Evolutionary conservation across 164 flowering plant species (phyloP).

Genomic region (Vitis rotundifolia): DNA sequence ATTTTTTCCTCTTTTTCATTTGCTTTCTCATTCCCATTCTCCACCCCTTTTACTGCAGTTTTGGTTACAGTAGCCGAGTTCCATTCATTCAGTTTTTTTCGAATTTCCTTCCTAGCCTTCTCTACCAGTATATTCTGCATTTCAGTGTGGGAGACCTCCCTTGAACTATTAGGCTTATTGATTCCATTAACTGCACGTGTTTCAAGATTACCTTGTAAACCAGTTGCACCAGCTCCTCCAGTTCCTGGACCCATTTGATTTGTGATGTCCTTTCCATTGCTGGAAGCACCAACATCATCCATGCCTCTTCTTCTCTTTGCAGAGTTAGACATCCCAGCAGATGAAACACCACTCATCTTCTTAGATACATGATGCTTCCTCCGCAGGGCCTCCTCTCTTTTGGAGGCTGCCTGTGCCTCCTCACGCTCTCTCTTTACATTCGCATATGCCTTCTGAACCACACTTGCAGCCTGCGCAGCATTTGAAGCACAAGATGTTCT

Average conservation of each 20-base stretch:
- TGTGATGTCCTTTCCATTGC: slow-evolving; percentile 12
- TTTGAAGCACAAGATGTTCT: slow-evolving; percentile 45
- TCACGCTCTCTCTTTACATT: slow-evolving; percentile 71
- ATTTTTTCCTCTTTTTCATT: slow-evolving; percentile 20
- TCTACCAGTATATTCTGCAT: slow-evolving; percentile 46
- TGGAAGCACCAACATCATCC: slow-evolving; percentile 27
- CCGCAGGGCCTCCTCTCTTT: slow-evolving; percentile 53
- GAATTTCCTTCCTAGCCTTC: slow-evolving; percentile 62
- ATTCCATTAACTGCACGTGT: slow-evolving; percentile 27
- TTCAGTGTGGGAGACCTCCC: slow-evolving; percentile 44
- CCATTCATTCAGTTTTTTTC: slow-evolving; percentile 42
- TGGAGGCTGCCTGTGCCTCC: slow-evolving; percentile 70
- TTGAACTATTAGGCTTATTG: slow-evolving; percentile 19
- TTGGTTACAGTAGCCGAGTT: slow-evolving; percentile 19
- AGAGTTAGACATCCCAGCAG: slow-evolving; percentile 18
- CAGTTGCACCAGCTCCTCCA: slow-evolving; percentile 23
- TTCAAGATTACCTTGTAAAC: slow-evolving; percentile 23
- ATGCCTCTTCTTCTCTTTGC: slow-evolving; percentile 42
- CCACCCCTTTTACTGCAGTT: slow-evolving; percentile 12
- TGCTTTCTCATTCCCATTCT: slow-evolving; percentile 16
- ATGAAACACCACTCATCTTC: slow-evolving; percentile 26
- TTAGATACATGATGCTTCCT: slow-evolving; percentile 47
- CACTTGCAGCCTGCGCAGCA: slow-evolving; percentile 62
- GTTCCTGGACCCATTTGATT: slow-evolving; percentile 20
- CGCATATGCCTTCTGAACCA: slow-evolving; percentile 69